Evolutionary conservation across 371 early-diverging fungal species (phyloP), one percentile per base, ranked within the genome.

Genomic region (Zychaea mexicana): DNA sequence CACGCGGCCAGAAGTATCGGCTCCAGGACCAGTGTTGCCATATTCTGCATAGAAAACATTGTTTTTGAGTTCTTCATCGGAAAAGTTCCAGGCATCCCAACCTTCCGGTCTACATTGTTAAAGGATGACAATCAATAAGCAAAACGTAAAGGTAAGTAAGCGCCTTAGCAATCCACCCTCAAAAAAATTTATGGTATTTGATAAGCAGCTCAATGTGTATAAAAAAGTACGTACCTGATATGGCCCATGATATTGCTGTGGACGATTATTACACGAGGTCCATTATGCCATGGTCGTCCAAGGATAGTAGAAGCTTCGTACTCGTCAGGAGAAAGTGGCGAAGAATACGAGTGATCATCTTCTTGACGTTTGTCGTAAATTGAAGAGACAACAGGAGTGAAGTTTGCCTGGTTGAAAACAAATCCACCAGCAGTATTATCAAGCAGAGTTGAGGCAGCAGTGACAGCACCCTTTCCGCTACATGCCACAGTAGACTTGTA

Each of bases 281-380:
- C 45, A 31, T 63, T 63, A 46, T 63, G 64, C 64, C 64, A 63
- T 12, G 64, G 64, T 2, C 64, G 56, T 31, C 57, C 55, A 49
- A 63, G 49, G 19, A 63, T 63, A 7, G 42, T 42, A 47, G 26
- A 36, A 8, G 56, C 15, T 31, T 56, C 26, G 27, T 56, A 63
- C 32, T 63, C 57, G n/a, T 13, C n/a, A 32, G 55, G 38, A 10
- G 56, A 47, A 28, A 63, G 45, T 1, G 64, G 64, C 1, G 27
- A 28, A 9, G 64, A 33, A 46, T 57, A 63, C 1, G 64, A 63
- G 33, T 63, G 64, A 22, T 55, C 64, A 45, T 63, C 49, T 57
- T 63, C 64, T 24, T 55, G 57, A n/a, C 64, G 64, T 32, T 57
- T 57, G n/a, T 63, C 52, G 21, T 63, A 63, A 33, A 63, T 63